These are phyloP conservation scores for Phycomyces nitens DNA, from an alignment of 192 early-diverging fungal genomes.

Conservation along the genomic window DNA sequence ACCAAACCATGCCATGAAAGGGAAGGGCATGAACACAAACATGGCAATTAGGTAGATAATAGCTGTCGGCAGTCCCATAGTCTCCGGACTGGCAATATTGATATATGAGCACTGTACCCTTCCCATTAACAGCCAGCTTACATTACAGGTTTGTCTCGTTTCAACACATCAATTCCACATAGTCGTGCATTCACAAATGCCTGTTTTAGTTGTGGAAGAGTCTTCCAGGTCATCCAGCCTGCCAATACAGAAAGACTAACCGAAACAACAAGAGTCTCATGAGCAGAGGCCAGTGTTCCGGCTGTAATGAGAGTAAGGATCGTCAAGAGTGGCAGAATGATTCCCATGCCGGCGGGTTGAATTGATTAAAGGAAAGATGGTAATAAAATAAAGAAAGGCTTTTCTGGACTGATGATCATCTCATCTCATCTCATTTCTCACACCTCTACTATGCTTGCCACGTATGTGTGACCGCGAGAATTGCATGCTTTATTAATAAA, in stretches of 20 bases:
- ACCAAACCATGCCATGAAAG: conserved; percentile 83
- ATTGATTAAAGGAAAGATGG: too few species aligned
- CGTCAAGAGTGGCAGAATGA: too few species aligned
- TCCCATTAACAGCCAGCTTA: too few species aligned
- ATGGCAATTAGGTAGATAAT: conserved; percentile 83
- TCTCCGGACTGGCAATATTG: conserved; percentile 70
- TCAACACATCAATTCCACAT: conserved; percentile 78
- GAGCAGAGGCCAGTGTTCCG: neutral
- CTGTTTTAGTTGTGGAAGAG: conserved; percentile 60
- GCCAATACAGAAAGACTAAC: conserved; percentile 67
- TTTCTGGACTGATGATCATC: too few species aligned
- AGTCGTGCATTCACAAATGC: conserved; percentile 78
- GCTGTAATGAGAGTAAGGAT: neutral
- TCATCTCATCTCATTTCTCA: too few species aligned
- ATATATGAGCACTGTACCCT: too few species aligned
- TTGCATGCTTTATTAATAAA: too few species aligned
- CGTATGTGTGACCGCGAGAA: too few species aligned
- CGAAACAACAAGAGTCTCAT: conserved; percentile 43
- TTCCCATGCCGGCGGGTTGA: too few species aligned
- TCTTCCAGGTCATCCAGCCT: conserved; percentile 64
- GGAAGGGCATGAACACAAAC: conserved; percentile 92
- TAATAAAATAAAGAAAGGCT: too few species aligned
- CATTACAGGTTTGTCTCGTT: conserved; percentile 69
- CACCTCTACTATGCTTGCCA: too few species aligned
- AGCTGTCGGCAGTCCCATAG: conserved; percentile 87